Conservation (phyloP, 805 yeast genomes). For the Scheffersomyces amazonensis region DNA sequence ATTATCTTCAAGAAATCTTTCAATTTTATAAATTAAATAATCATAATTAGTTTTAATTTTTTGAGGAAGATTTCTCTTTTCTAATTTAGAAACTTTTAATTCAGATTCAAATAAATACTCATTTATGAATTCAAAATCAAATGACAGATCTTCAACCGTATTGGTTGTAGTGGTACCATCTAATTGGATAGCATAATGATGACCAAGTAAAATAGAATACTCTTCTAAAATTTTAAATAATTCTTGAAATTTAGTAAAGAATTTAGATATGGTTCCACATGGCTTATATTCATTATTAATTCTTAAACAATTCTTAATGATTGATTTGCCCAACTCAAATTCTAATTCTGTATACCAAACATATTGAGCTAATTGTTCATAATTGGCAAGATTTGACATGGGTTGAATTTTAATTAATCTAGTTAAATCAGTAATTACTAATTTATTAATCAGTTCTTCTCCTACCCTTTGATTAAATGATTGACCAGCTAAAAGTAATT, state of each 20-base stretch:
- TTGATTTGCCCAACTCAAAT: conserved; percentile 48
- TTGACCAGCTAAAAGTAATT: conserved; percentile 3
- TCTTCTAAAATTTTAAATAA: conserved; percentile 39
- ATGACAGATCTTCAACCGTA: not conserved
- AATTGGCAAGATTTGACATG: conserved; percentile 19
- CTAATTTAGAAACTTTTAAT: conserved; percentile 25
- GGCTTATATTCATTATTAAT: conserved; percentile 67
- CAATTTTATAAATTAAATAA: conserved; percentile 37
- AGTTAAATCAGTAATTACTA: conserved; percentile 21
- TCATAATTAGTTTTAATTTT: conserved; percentile 40
- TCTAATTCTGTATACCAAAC: conserved; percentile 50
- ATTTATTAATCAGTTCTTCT: conserved; percentile 8
- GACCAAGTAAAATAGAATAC: conserved; percentile 37
- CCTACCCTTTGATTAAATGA: conserved; percentile 1
- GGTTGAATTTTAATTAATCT: conserved; percentile 27
- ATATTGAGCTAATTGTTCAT: conserved; percentile 23
- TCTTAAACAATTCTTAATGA: conserved; percentile 66
- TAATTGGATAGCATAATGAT: conserved; percentile 21
- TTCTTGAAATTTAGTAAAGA: conserved; percentile 45
- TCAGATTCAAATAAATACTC: conserved; percentile 23
- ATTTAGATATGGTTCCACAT: conserved; percentile 57
- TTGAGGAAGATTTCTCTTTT: conserved; percentile 20
- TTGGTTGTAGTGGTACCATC: conserved; percentile 19
- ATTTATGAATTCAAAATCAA: conserved; percentile 20
- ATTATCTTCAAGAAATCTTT: conserved; percentile 9